A percentile compares a stretch with the other conserved stretches of the same genome.
Evolutionary conservation across 768 basidiomycete species (phyloP).

Genomic region (Russula sp.): DNA sequence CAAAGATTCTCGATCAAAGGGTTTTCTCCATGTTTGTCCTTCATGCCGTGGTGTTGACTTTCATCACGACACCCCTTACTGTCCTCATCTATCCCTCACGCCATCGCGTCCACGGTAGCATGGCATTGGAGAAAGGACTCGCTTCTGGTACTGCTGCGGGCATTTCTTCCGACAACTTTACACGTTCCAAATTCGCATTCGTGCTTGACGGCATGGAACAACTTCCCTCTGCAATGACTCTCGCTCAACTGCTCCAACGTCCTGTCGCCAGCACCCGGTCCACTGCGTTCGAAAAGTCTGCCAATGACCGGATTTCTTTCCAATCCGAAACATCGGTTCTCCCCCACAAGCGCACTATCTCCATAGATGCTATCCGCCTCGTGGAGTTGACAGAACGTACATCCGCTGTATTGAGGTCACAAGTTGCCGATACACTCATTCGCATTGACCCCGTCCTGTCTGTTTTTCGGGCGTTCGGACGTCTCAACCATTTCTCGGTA

Average conservation of each 20-base stretch:
- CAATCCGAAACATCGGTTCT: neutral
- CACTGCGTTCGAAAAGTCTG: neutral
- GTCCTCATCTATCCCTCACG: conserved; percentile 67
- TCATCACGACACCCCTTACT: conserved; percentile 81
- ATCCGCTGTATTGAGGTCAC: conserved; percentile 78
- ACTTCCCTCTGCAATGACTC: conserved; percentile 74
- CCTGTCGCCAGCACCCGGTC: conserved; percentile 9
- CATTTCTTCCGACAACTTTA: conserved; percentile 30
- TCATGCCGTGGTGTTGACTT: conserved; percentile 68
- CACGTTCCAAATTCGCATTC: conserved; percentile 59
- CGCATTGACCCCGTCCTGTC: conserved; percentile 66
- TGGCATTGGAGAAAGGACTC: conserved; percentile 18
- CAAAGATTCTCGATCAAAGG: conserved; percentile 53
- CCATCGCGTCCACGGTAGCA: conserved; percentile 40
- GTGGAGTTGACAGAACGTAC: conserved; percentile 87
- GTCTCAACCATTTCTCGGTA: conserved; percentile 60
- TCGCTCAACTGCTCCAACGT: conserved; percentile 64
- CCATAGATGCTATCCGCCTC: conserved; percentile 75
- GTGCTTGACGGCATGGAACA: conserved; percentile 81
- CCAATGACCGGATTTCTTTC: neutral
- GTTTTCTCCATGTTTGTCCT: conserved; percentile 91
- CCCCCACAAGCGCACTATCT: conserved; percentile 28
- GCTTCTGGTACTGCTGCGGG: conserved; percentile 7
- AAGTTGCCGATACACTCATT: conserved; percentile 64
- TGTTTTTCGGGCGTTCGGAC: conserved; percentile 72